Percentiles rank a stretch among this genome's conserved stretches.
Conservation (phyloP, 192 early-diverging fungal genomes). For the Coemansia asiatica region DNA sequence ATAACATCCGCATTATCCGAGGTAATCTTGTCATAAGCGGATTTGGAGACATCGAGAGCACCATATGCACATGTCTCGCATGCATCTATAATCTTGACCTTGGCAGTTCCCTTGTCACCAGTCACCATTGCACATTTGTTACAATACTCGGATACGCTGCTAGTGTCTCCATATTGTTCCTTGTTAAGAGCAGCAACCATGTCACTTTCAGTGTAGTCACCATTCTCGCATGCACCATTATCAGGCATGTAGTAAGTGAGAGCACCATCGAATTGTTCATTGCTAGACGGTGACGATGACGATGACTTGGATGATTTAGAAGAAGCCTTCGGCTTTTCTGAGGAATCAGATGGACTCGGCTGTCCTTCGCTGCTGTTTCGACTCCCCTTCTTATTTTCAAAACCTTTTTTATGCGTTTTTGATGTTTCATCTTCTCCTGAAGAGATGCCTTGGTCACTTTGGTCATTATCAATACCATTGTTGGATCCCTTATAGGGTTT, state of each 20-base stretch:
- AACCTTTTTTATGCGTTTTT: background rate
- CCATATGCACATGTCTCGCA: conserved; percentile 51
- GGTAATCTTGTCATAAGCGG: conserved; percentile 49
- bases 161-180: conserved; percentile 51
- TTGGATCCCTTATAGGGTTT: background rate
- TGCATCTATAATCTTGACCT: conserved; percentile 58
- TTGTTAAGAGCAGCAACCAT: conserved; percentile 49
- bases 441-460: background rate
- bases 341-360: too few species aligned
- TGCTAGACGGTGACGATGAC: background rate
- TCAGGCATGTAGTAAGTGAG: conserved; percentile 28
- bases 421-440: too few species aligned
- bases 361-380: too few species aligned
- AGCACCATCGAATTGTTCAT: conserved; percentile 16
- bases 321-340: too few species aligned
- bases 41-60: conserved; percentile 53
- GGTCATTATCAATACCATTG: background rate
- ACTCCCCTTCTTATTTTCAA: background rate
- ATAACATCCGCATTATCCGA: conserved; percentile 24
- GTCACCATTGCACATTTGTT: conserved; percentile 46
- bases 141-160: conserved; percentile 46
- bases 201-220: conserved; percentile 16
- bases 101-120: conserved; percentile 53
- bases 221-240: conserved; percentile 26
- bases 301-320: background rate